These are phyloP conservation scores for Pyrenochaeta sp. DNA, from an alignment of 2,329 filamentous ascomycete species.

Conservation along the genomic window DNA sequence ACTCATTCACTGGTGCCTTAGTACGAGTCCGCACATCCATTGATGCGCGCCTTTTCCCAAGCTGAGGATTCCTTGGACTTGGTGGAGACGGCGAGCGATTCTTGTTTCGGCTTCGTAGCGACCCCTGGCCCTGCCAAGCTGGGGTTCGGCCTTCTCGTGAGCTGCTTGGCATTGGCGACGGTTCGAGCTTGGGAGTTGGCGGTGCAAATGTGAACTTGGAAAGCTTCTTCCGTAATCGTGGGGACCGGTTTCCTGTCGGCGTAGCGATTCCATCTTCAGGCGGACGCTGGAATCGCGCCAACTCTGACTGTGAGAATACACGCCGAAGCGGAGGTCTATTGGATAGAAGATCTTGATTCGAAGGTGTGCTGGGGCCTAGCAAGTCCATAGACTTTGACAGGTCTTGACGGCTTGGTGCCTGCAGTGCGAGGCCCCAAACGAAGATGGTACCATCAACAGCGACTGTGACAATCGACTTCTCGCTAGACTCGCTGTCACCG, in stretches of 20 bases:
- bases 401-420: slow-evolving; percentile 36
- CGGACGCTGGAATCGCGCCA: slow-evolving; percentile 75
- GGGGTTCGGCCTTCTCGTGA: slow-evolving; percentile 27
- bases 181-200: slow-evolving; percentile 55
- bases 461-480: slow-evolving; percentile 56
- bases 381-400: slow-evolving; percentile 48
- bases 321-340: slow-evolving; percentile 77
- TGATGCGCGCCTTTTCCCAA: slow-evolving; percentile 55
- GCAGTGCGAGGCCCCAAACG: slow-evolving; percentile 51
- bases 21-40: slow-evolving; percentile 59
- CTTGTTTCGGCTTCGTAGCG: slow-evolving; percentile 38
- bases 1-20: slow-evolving; percentile 49
- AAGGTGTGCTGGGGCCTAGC: slow-evolving; percentile 39
- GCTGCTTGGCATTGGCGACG: slow-evolving; percentile 41
- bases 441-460: slow-evolving; percentile 61
- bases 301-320: slow-evolving; percentile 84
- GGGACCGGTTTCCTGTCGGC: slow-evolving; percentile 55
- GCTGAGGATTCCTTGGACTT: slow-evolving; percentile 44
- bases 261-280: slow-evolving; percentile 48
- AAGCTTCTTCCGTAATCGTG: slow-evolving; percentile 61
- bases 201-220: slow-evolving; percentile 61
- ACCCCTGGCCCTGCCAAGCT: slow-evolving; percentile 24
- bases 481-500: slow-evolving; percentile 60
- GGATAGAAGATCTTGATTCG: slow-evolving; percentile 42
- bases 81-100: slow-evolving; percentile 55